These are phyloP conservation scores for Hericium erinaceus DNA, from an alignment of 768 basidiomycete species.

Conservation along the genomic window DNA sequence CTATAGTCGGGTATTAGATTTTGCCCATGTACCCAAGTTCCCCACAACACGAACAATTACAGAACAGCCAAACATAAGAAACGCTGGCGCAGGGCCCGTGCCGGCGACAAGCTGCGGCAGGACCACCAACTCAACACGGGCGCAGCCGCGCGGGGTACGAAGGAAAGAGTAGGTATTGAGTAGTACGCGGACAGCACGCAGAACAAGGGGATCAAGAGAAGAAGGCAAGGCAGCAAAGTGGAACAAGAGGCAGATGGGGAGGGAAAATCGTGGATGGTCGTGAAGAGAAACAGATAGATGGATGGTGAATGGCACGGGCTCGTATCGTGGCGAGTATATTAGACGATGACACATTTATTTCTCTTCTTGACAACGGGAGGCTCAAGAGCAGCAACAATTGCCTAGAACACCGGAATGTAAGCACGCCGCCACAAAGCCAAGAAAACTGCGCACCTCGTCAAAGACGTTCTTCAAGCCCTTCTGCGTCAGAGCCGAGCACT, in stretches of 20 bases:
- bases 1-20: constrained; percentile 25
- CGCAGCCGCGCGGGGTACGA: constrained; percentile 4
- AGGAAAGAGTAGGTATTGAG: constrained; percentile 16
- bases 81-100: constrained; percentile 1
- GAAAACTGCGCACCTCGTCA: constrained; percentile 64
- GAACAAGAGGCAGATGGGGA: constrained; percentile 10
- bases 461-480: constrained; percentile 99
- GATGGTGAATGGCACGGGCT: neutral
- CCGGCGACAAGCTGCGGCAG: neutral
- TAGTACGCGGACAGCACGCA: constrained; percentile 7
- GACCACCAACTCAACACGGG: neutral
- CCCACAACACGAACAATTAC: constrained; percentile 24
- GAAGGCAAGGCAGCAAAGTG: constrained; percentile 8
- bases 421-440: neutral
- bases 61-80: constrained; percentile 19
- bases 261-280: constrained; percentile 3
- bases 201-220: constrained; percentile 10
- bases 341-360: constrained; percentile 79
- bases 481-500: constrained; percentile 98
- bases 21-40: constrained; percentile 26
- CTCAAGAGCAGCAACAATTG: constrained; percentile 97
- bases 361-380: constrained; percentile 85
- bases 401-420: constrained; percentile 35
- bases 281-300: constrained; percentile 13
- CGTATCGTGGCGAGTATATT: constrained; percentile 28